Evolutionary conservation across 371 early-diverging fungal species (phyloP), one percentile per base, ranked within the genome.

Genomic region (Mucor velutinosus): DNA sequence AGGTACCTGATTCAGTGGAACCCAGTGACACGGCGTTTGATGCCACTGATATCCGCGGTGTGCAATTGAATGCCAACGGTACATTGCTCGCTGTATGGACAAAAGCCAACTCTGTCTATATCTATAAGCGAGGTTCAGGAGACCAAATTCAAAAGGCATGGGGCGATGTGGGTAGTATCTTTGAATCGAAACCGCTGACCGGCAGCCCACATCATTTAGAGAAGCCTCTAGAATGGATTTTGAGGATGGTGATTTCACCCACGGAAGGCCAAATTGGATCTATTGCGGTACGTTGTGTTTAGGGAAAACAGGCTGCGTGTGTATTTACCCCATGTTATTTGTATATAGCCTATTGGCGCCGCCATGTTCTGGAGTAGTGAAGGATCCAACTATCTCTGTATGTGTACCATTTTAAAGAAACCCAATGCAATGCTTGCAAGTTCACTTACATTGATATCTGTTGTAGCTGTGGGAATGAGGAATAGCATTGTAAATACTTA

Each of bases 61-160:
- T 76, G 3, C 53, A 66, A 37, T 17, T 80, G 21, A 76, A 80
- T 61, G 65, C 66, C 1, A 64, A 71, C 23, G 81, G 79, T 1
- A 75, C 76, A 0, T 27, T 76, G 7, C 65, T 80, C 49, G 81
- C 79, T 4, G 64, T 79, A 6, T 83, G 83, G 83, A 78, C 80
- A 29, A 77, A 81, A 30, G 58, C 65, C 3, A 71, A 78, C 32
- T 62, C 66, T 7, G 23, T 78, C 17, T 73, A 75, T 51, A 69
- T 78, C 8, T 78, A 75, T 66, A 78, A 78, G 51, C 64, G 78
- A n/a, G 78, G 78, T 7, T 15, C 32, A 27, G 70, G 65, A 5
- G 72, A 72, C 62, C 55, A 51, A 21, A 17, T 39, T 19, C 41
- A 43, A 43, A 60, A 45, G 4, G n/a, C 30, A 7, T n/a, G 45